Evolutionary conservation across 805 yeast species (phyloP), one percentile per base, ranked within the genome.

Genomic region (Suhomyces pyralidae): DNA sequence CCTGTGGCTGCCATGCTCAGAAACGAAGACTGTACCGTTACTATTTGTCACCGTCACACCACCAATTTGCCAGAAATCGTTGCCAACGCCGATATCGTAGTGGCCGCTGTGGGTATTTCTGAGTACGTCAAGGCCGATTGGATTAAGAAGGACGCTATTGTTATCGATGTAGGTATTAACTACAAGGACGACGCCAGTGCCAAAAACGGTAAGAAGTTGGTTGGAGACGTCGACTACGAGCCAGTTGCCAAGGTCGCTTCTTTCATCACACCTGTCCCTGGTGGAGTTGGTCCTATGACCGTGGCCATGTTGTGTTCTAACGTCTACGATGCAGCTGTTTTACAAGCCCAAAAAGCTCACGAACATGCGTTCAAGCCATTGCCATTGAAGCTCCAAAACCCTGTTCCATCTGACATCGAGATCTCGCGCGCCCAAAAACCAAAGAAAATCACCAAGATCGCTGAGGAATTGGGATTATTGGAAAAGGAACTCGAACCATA

Each of bases 211-310:
- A 76, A 79, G 59, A 81, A 82, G 66, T 77, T 87, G 69, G 91
- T 86, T 50, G 96, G 96, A 54, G 96, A 88, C 65, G 90, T 84
- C 52, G 90, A 86, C 52, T 86, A 77, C 58, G 83, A 78, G 46
- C 70, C 79, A 36, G 83, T 85, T 51, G 67, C 71, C 40, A 70
- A 73, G 49, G 80, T 76, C 57, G 85, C 91, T 4, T 76, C 85
- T 7, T 77, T 79, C 61, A 76, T 88, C 57, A 88, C 96, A n/a
- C 96, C 96, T 8, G 96, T 88, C 53, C 96, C 96, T 49, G 96
- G 96, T 67, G 96, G 96, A 59, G 96, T 88, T 58, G 96, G 96
- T 49, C 96, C 96, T 65, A 88, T 88, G 96, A 88, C 96, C 12
- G 93, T 88, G 45, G 94, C 94, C 25, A 91, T 92, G 97, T 82